phyloP scores from a whole-genome alignment of 2,329 filamentous ascomycete genomes.

The Alternaria atra region DNA sequence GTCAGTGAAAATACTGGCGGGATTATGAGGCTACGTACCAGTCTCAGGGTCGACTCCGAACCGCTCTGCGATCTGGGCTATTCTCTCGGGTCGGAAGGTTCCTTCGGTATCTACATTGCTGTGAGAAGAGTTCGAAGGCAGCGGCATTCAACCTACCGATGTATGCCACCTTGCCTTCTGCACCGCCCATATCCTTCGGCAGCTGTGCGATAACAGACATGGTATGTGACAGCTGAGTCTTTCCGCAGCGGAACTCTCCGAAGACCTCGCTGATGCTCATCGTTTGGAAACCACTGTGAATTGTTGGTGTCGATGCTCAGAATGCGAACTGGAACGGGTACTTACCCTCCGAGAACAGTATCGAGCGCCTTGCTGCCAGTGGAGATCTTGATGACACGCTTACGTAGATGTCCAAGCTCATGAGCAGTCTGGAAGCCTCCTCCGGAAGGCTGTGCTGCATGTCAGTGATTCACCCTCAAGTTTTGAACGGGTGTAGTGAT shows the following conservation, averaged over 20 bases:
- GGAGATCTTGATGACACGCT: constrained; percentile 70
- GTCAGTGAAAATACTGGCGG: constrained; percentile 58
- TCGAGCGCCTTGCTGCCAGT: constrained; percentile 77
- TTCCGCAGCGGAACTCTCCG: constrained; percentile 71
- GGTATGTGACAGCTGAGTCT: constrained; percentile 74
- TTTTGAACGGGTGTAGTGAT: constrained; percentile 13
- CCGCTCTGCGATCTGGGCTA: constrained; percentile 71
- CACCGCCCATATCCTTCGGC: constrained; percentile 69
- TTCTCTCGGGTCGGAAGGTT: constrained; percentile 72
- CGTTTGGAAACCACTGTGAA: constrained; percentile 69
- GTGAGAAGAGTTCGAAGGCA: constrained; percentile 12
- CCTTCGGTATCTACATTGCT: constrained; percentile 44
- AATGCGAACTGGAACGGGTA: background rate
- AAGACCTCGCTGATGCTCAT: constrained; percentile 74
- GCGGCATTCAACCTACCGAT: constrained; percentile 58
- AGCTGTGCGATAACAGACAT: constrained; percentile 71
- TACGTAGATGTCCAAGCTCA: constrained; percentile 70
- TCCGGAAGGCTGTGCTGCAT: constrained; percentile 59
- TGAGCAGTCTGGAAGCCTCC: constrained; percentile 72
- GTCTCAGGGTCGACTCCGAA: constrained; percentile 61
- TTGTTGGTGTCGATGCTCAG: constrained; percentile 17
- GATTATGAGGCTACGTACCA: constrained; percentile 17
- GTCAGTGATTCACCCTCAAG: constrained; percentile 17
- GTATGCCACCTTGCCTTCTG: constrained; percentile 74
- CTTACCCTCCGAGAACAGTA: constrained; percentile 68